Base-by-base conservation (phyloP, 441 rosid species). In the Melianthus villosus region DNA sequence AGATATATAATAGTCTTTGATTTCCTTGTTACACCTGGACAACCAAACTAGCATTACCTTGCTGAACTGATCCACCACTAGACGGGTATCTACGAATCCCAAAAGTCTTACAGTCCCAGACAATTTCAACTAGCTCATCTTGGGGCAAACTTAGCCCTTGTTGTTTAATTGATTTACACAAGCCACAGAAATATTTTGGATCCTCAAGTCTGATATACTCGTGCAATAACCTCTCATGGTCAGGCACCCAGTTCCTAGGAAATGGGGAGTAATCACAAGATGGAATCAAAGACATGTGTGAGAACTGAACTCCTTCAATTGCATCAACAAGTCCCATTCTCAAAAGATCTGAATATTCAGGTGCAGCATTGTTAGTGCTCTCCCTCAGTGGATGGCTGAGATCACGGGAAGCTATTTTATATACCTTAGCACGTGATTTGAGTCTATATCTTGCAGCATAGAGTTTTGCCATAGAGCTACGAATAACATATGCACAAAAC, bases 291-390 rank as follows among this genome's bases (percentile, higher is more conserved):
- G 97, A 72, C 95, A 81, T 83, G 53, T 63, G 93, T 2, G 95
- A 81, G 62, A 89, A 89, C 45, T 75, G 95, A 63, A 89, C 84
- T 33, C 97, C 79, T 69, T 89, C 83, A 39, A 89, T 89, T 48
- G 81, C 79, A 61, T 83, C 95, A n/a, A 84, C 97, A 16, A 83
- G 79, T 41, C 95, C 95, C 94, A 84, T 74, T 56, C 97, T 81
- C 62, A 89, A 57, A 54, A 83, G 93, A 71, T 89, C 94, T 28
- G 93, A 79, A 64, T 83, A 89, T 54, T 83, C 97, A 28, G 95
- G 94, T 0, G 81, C 94, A 59, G 94, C 69, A 44, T 69, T 89
- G 56, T 81, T 79, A 59, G 75, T 73, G 27, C 77, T 74, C 78
- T 83, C 93, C 46, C 83, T 72, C 48, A 89, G 51, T 5, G 97